Evolutionary conservation across 306 rosid genomes (phyloP).

Genomic region (Clitoria ternatea): DNA sequence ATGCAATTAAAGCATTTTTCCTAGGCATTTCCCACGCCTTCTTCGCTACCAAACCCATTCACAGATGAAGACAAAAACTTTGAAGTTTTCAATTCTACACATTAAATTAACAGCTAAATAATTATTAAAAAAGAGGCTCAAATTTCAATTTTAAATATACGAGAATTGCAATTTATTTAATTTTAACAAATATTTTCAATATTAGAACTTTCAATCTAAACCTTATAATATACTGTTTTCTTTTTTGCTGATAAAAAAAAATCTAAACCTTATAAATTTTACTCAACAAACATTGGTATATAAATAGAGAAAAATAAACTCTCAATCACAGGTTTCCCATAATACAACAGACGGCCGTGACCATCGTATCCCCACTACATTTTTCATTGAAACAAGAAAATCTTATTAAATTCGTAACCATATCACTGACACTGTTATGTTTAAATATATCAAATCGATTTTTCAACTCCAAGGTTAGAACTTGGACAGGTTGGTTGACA

Average conservation of each 20-base stretch:
- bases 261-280: neutral
- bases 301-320: neutral
- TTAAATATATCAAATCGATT: neutral
- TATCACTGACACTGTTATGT: neutral
- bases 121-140: neutral
- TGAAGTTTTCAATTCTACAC: neutral
- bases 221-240: no score
- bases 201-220: neutral
- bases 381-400: neutral
- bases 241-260: neutral
- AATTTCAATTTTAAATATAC: neutral
- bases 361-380: slow-evolving; percentile 10
- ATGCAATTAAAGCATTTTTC: neutral
- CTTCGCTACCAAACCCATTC: neutral
- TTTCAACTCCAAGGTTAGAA: neutral
- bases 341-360: neutral
- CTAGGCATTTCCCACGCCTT: slow-evolving; percentile 22
- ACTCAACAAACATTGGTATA: neutral
- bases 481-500: neutral
- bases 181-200: neutral
- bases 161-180: neutral
- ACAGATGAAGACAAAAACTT: neutral
- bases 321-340: neutral
- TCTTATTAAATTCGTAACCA: neutral
- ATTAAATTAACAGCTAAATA: neutral